These are phyloP conservation scores for Pichia deserticola DNA, from an alignment of 805 yeast genomes.

Conservation along the genomic window DNA sequence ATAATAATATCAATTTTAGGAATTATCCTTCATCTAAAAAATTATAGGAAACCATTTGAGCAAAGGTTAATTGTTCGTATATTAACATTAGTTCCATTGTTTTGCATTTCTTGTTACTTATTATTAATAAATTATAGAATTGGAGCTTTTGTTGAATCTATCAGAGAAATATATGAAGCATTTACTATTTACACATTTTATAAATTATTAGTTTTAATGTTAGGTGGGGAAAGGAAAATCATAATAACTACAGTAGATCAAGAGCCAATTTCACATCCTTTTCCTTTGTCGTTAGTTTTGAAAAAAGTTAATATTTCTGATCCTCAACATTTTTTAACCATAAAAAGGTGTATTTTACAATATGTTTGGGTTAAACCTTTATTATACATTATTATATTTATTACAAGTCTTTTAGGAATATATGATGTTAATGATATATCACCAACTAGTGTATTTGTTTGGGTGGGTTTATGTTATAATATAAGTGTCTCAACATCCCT, in stretches of 20 bases:
- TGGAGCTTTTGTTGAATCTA: slow-evolving; percentile 55
- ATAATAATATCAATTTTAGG: slow-evolving; percentile 36
- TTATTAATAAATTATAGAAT: slow-evolving; percentile 41
- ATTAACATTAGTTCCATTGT: slow-evolving; percentile 73
- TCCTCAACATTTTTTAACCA: slow-evolving; percentile 65
- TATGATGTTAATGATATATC: slow-evolving; percentile 47
- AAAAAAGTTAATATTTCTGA: slow-evolving; percentile 74
- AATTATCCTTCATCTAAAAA: slow-evolving; percentile 47
- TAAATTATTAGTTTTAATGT: slow-evolving; percentile 67
- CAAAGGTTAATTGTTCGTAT: slow-evolving; percentile 83
- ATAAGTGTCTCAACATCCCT: slow-evolving; percentile 73
- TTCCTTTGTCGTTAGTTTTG: slow-evolving; percentile 40
- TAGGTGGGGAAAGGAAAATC: slow-evolving; percentile 90
- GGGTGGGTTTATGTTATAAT: slow-evolving; percentile 70
- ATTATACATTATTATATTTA: slow-evolving; percentile 49
- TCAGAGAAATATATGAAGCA: slow-evolving; percentile 89
- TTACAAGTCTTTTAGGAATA: slow-evolving; percentile 40
- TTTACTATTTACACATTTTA: slow-evolving; percentile 92
- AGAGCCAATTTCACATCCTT: slow-evolving; percentile 63
- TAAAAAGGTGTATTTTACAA: slow-evolving; percentile 84
- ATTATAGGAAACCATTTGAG: slow-evolving; percentile 83
- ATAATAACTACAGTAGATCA: slow-evolving; percentile 55
- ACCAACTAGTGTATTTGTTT: slow-evolving; percentile 43
- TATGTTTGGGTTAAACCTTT: slow-evolving; percentile 93
- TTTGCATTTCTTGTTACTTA: slow-evolving; percentile 62